These are phyloP conservation scores for Penicillium sp. DNA, from an alignment of 2,329 filamentous ascomycete species.

Conservation along the genomic window DNA sequence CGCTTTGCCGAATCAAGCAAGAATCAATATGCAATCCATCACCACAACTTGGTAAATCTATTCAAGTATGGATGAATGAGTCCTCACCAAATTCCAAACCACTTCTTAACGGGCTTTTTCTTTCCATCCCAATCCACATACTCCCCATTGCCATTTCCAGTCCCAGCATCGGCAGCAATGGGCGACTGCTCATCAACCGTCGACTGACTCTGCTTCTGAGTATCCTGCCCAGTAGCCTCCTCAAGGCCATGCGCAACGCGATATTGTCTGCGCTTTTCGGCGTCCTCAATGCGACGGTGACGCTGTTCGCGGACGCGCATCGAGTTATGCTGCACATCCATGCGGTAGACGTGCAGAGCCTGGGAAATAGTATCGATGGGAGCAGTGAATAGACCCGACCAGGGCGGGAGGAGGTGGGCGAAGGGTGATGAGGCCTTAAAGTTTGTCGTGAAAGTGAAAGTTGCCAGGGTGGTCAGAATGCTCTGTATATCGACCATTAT, in stretches of 20 bases:
- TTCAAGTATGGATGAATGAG: background rate
- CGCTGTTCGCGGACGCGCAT: slow-evolving; percentile 65
- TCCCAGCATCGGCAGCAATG: slow-evolving; percentile 35
- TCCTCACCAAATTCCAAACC: slow-evolving; percentile 70
- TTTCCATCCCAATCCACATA: slow-evolving; percentile 38
- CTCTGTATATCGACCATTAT: slow-evolving; percentile 40
- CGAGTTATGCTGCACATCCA: slow-evolving; percentile 69
- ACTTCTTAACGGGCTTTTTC: slow-evolving; percentile 64
- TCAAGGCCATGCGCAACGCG: slow-evolving; percentile 80
- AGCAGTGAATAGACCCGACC: slow-evolving; percentile 61
- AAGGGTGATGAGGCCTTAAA: slow-evolving; percentile 75
- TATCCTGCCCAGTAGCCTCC: slow-evolving; percentile 37
- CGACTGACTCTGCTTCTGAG: slow-evolving; percentile 12
- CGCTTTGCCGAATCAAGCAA: too few species aligned
- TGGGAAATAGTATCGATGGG: slow-evolving; percentile 62
- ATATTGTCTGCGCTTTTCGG: slow-evolving; percentile 78
- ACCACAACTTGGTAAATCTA: too few species aligned
- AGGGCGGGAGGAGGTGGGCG: slow-evolving; percentile 67
- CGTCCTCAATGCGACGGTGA: slow-evolving; percentile 70
- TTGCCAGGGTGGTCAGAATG: slow-evolving; percentile 62
- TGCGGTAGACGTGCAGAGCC: slow-evolving; percentile 64
- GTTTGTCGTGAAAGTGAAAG: slow-evolving; percentile 69
- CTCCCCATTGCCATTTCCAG: slow-evolving; percentile 23
- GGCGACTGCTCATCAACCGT: slow-evolving; percentile 36
- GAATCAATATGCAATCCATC: too few species aligned